These are phyloP conservation scores for Gnomoniopsis smithogilvyi DNA, from an alignment of 2,329 filamentous ascomycete genomes.

Conservation along the genomic window DNA sequence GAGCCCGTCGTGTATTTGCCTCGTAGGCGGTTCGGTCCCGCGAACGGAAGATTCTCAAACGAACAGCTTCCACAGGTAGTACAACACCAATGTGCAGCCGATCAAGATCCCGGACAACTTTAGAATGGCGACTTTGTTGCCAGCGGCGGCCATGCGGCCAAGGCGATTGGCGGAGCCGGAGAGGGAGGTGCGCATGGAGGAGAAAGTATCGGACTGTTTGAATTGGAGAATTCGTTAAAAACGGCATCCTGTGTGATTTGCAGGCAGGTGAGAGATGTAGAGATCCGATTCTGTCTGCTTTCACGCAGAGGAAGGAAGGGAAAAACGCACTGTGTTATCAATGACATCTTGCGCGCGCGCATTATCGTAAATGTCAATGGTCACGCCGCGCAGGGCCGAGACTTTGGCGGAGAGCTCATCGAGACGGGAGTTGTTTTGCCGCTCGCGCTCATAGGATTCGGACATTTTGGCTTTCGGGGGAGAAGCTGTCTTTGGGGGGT, in stretches of 20 bases:
- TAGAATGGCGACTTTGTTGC: slow-evolving; percentile 86
- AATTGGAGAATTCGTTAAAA: background rate
- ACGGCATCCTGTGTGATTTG: no score
- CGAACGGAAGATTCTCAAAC: slow-evolving; percentile 36
- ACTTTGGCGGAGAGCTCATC: slow-evolving; percentile 90
- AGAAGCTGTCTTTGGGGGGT: background rate
- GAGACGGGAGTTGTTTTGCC: slow-evolving; percentile 93
- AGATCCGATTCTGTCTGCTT: no score
- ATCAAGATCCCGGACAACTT: slow-evolving; percentile 85
- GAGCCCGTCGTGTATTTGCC: background rate
- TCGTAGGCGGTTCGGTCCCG: background rate
- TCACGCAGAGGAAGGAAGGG: background rate
- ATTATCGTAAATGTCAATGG: slow-evolving; percentile 96
- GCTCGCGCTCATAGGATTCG: slow-evolving; percentile 75
- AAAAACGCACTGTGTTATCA: slow-evolving; percentile 70
- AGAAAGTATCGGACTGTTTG: slow-evolving; percentile 82
- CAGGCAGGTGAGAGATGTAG: no score
- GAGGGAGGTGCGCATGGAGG: slow-evolving; percentile 75
- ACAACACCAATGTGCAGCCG: slow-evolving; percentile 69
- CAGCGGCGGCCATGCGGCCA: slow-evolving; percentile 84
- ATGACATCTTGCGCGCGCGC: slow-evolving; percentile 85
- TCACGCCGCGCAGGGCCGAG: slow-evolving; percentile 86
- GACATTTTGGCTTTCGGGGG: slow-evolving; percentile 50
- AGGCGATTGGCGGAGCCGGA: slow-evolving; percentile 81
- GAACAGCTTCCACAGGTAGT: slow-evolving; percentile 65